Evolutionary conservation across 257 asterid genomes (phyloP).

Genomic region (Phtheirospermum japonicum): DNA sequence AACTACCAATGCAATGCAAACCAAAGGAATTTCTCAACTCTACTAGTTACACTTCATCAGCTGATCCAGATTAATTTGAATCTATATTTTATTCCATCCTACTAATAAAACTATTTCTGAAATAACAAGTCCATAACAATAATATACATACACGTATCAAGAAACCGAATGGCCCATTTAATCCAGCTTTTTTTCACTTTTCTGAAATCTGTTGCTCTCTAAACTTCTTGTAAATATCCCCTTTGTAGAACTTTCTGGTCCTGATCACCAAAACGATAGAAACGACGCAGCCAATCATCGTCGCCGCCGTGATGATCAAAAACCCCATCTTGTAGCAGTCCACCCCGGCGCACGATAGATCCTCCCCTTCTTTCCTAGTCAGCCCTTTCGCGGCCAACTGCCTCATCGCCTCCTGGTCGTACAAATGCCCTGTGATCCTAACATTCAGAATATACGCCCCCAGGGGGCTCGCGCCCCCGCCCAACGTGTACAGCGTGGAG

Average conservation of each 20-base stretch:
- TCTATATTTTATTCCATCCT: too few relatives aligned
- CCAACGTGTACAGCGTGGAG: constrained; percentile 49
- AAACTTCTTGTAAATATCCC: constrained; percentile 60
- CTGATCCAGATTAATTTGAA: too few relatives aligned
- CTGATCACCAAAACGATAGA: constrained; percentile 42
- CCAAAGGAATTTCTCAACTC: too few relatives aligned
- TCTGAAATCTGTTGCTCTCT: constrained; percentile 30
- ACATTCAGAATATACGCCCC: constrained; percentile 58
- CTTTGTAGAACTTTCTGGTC: constrained; percentile 49
- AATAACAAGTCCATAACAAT: too few relatives aligned
- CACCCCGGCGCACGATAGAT: constrained; percentile 49
- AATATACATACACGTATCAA: too few relatives aligned
- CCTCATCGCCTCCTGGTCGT: constrained; percentile 46
- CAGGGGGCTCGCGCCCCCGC: constrained; percentile 54
- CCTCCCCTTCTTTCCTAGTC: constrained; percentile 34
- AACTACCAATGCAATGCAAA: too few relatives aligned
- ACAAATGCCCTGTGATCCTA: constrained; percentile 38
- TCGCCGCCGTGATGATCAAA: constrained; percentile 46
- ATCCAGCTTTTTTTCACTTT: background rate
- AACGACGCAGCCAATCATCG: constrained; percentile 41
- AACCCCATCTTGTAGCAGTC: constrained; percentile 49
- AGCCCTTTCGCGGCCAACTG: constrained; percentile 42
- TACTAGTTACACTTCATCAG: too few relatives aligned
- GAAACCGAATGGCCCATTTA: background rate
- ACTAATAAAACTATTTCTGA: too few relatives aligned